These are phyloP conservation scores for Sonneratia caseolaris DNA, from an alignment of 345 rosid species.

Conservation along the genomic window DNA sequence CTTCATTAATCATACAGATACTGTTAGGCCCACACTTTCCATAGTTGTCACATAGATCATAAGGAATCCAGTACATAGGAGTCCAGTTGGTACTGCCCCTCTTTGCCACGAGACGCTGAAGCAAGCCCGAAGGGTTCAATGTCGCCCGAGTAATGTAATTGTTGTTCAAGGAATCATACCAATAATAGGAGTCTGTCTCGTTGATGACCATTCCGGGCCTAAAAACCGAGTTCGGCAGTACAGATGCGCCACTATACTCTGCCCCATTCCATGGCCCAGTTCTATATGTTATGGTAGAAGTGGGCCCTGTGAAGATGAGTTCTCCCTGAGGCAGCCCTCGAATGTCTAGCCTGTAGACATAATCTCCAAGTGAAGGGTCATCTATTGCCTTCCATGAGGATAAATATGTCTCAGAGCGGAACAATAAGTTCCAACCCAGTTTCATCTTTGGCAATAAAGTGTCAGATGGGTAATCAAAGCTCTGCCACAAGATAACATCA, in stretches of 20 bases:
- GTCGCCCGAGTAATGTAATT: neutral
- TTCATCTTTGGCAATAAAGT: constrained; percentile 34
- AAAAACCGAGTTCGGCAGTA: constrained; percentile 8
- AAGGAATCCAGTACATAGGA: neutral
- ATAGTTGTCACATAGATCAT: neutral
- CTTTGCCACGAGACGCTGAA: neutral
- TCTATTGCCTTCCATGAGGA: constrained; percentile 28
- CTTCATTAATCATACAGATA: neutral
- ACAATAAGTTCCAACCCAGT: constrained; percentile 21
- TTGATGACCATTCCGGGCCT: constrained; percentile 10
- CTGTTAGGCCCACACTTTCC: constrained; percentile 7
- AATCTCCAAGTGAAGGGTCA: constrained; percentile 30
- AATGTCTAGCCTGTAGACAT: constrained; percentile 9
- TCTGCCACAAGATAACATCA: constrained; percentile 29
- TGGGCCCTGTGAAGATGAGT: neutral
- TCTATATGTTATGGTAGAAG: neutral
- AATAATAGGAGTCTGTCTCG: constrained; percentile 13
- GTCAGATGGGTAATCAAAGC: constrained; percentile 41
- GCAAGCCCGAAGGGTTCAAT: neutral
- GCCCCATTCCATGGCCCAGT: constrained; percentile 35
- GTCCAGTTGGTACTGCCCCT: neutral
- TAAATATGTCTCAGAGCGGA: constrained; percentile 6
- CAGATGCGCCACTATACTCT: constrained; percentile 18
- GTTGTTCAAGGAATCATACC: constrained; percentile 9
- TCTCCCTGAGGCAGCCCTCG: constrained; percentile 21